phyloP scores from a whole-genome alignment of 441 rosid genomes.

The Arabidopsis lyrata region DNA sequence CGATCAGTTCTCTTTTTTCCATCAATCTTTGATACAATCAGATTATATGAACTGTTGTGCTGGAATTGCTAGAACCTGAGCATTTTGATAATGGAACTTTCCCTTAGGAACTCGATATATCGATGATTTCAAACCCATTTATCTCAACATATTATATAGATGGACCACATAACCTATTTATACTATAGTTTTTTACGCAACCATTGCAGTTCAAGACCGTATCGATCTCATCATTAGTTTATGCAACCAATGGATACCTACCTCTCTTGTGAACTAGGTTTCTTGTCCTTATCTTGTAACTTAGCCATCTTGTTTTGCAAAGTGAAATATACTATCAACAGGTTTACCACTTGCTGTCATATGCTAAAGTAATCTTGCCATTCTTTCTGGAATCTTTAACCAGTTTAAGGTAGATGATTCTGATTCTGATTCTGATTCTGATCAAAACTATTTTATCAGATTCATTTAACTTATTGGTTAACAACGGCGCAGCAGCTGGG shows the following conservation, averaged over 20 bases:
- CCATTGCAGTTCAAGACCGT: neutral
- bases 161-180: neutral
- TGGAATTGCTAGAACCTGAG: neutral
- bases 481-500: conserved; percentile 95
- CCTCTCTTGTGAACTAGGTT: conserved; percentile 21
- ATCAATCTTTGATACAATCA: neutral
- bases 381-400: neutral
- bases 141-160: neutral
- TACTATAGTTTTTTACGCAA: neutral
- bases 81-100: neutral
- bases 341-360: conserved; percentile 2
- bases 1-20: conserved; percentile 20
- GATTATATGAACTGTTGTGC: neutral
- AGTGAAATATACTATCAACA: neutral
- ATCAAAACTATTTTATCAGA: conserved; percentile 55
- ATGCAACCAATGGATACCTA: neutral
- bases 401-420: conserved; percentile 17
- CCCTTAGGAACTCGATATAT: neutral
- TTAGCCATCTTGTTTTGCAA: neutral
- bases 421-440: neutral
- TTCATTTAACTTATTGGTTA: conserved; percentile 91
- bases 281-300: neutral
- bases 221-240: neutral
- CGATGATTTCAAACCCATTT: neutral
- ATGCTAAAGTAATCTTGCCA: neutral